Evolutionary conservation across 495 filamentous ascomycete species (phyloP), one percentile per base, ranked within the genome.

Genomic region (Stereocaulon alpinum): DNA sequence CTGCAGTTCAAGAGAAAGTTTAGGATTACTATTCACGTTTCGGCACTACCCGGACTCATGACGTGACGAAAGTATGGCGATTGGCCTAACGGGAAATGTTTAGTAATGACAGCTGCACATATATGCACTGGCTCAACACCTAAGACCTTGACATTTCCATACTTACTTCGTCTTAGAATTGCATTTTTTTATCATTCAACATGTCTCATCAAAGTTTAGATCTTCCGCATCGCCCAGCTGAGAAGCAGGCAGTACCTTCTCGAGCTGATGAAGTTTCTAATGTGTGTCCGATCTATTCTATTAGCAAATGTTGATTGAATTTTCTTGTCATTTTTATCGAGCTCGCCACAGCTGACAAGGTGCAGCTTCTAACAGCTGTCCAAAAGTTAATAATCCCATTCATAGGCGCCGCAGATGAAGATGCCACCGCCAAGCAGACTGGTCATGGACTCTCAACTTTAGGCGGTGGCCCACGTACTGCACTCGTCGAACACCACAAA

Each of bases 331-430:
- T 4, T 34, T 30, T 41, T 24, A 10, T 0, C 12, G 12, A 1
- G n/a, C 37, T 14, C 20, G 22, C 40, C 14, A 34, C 32, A 5
- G 37, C 45, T 64, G 24, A 61, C 53, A 51, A 37, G 0, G 27
- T 27, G 14, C 24, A 64, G 89, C 79, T 93, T 37, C 74, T 95
- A 12, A 77, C 77, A 61, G 82, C 87, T 11, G 82, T 92, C 43
- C 80, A 89, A 76, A 73, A 80, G 34, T 79, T 91, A 40, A 76
- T 95, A 30, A 77, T 93, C 29, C 86, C 87, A 1, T 93, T 90
- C 71, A 86, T 95, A 63, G 80, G 77, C 44, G 76, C 79, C 14
- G 89, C 89, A 55, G 89, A 94, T 70, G 74, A 85, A 55, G 81
- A 83, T 56, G 76, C 76, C 24, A 64, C 69, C 14, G 65, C 68